Evolutionary conservation across 2,329 filamentous ascomycete genomes (phyloP), one percentile per base, ranked within the genome.

Genomic region (Madurella fahalii): DNA sequence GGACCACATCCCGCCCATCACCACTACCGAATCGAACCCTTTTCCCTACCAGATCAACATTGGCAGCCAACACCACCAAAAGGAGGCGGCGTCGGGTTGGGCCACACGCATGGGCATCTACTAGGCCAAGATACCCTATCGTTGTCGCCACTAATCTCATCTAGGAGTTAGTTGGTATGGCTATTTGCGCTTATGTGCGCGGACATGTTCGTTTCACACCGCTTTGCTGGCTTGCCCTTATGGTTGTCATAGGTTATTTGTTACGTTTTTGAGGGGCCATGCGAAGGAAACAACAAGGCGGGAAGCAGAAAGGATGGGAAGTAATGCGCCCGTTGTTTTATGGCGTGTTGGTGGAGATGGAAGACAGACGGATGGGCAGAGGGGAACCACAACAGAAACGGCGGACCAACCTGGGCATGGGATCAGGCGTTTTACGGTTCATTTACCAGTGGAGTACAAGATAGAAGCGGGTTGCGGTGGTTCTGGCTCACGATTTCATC

Each of bases 1-100:
- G 70, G 90, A 95, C 66, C 94, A 97, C 71, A 97, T 99, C 61
- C 94, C 94, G 1, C 94, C 93, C 48, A 97, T 97, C 65, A 96
- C 91, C 9, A 94, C 91, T 18, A 91, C 86, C 67, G 90, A 93
- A 59, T 78, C 88, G 46, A 97, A 97, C 69, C 93, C 94, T 0
- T 99, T 97, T 67, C 93, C 93, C 0, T 97, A 95, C 72, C 87
- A 92, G 71, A 95, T 97, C 67, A 82, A 87, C 58, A 84, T 97
- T 56, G 90, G 54, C 90, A 90, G 66, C 80, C 15, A 37, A 18
- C 50, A 50, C 16, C 40, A 44, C 5, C 43, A 54, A 16, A 53
- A 58, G 39, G 53, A 52, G 31, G 46, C 47, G n/a, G 55, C 49
- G 11, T 42, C 43, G 13, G 81, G 86, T 49, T 93, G 90, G 90